Evolutionary conservation across 768 basidiomycete genomes (phyloP).

Genomic region (Tricholoma flavovirens): DNA sequence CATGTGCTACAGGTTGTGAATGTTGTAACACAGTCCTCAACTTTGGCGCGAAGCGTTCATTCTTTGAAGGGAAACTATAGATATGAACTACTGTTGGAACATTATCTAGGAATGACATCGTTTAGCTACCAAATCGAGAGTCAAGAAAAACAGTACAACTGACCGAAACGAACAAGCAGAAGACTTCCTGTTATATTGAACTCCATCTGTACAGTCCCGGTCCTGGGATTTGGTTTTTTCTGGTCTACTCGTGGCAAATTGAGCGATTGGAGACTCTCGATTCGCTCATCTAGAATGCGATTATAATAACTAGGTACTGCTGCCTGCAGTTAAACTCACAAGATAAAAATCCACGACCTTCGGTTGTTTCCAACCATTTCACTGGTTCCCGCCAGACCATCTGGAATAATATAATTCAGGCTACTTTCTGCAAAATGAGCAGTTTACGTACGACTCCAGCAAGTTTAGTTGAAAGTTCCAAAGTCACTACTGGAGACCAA

Average conservation of each 20-base stretch:
- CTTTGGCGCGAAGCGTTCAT: conserved; percentile 51
- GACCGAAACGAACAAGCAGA: conserved; percentile 71
- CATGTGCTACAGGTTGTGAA: conserved; percentile 53
- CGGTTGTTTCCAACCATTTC: conserved; percentile 79
- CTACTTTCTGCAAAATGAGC: not conserved
- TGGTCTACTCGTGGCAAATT: conserved; percentile 46
- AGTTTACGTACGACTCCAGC: conserved; percentile 48
- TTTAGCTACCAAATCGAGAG: conserved; percentile 1
- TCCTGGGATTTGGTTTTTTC: conserved; percentile 59
- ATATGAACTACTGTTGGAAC: conserved; percentile 61
- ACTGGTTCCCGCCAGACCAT: conserved; percentile 80
- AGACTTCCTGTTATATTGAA: conserved; percentile 78
- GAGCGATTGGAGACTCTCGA: conserved; percentile 52
- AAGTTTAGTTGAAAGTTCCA: conserved; percentile 58
- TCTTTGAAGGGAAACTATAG: conserved; percentile 62
- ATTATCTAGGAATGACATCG: conserved; percentile 37
- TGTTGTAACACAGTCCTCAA: conserved; percentile 68
- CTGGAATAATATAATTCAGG: conserved; percentile 31
- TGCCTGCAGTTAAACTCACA: conserved; percentile 41
- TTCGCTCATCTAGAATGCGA: conserved; percentile 50
- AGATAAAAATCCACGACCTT: conserved; percentile 82
- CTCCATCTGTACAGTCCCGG: conserved; percentile 65
- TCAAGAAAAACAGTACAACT: conserved; percentile 7
- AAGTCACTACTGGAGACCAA: conserved; percentile 61
- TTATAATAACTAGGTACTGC: not conserved